A percentile compares a stretch with the other conserved stretches of the same genome.
Conservation (phyloP, 106 monocot species). For the Iris macrosiphon region DNA sequence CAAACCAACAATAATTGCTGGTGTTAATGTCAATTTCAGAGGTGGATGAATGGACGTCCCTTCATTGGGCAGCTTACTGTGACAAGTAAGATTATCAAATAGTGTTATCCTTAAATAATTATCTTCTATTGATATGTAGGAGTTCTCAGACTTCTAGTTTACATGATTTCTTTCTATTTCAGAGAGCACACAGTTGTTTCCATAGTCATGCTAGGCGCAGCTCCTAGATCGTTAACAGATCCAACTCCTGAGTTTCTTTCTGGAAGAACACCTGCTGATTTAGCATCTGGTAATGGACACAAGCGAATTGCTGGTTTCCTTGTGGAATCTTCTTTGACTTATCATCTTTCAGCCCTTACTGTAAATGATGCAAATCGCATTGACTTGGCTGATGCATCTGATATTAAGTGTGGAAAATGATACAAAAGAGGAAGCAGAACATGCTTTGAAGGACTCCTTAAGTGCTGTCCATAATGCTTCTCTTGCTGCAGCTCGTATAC, state of each 20-base stretch:
- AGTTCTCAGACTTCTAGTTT: background rate
- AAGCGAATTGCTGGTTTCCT: conserved; percentile 63
- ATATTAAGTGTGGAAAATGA: conserved; percentile 19
- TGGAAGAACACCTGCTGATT: conserved; percentile 59
- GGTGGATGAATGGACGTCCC: conserved; percentile 88
- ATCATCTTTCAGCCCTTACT: conserved; percentile 40
- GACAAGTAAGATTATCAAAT: conserved; percentile 55
- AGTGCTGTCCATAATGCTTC: conserved; percentile 45
- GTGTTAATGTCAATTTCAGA: conserved; percentile 79
- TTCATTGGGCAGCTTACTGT: conserved; percentile 85
- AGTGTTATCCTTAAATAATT: background rate
- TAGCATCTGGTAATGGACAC: conserved; percentile 54
- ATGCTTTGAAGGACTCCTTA: conserved; percentile 37
- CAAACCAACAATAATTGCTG: conserved; percentile 55
- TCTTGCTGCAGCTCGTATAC: conserved; percentile 49
- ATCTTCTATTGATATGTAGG: background rate
- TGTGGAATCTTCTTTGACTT: conserved; percentile 43
- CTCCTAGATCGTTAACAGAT: conserved; percentile 42
- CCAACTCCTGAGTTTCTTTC: conserved; percentile 45
- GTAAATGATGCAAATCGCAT: conserved; percentile 22
- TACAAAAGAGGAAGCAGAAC: conserved; percentile 12
- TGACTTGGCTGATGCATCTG: conserved; percentile 16
- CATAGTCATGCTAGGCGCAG: conserved; percentile 28
- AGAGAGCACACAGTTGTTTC: conserved; percentile 45
- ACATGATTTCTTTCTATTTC: conserved; percentile 8